Conservation (phyloP, 306 rosid species). For the Quercus suber region DNA sequence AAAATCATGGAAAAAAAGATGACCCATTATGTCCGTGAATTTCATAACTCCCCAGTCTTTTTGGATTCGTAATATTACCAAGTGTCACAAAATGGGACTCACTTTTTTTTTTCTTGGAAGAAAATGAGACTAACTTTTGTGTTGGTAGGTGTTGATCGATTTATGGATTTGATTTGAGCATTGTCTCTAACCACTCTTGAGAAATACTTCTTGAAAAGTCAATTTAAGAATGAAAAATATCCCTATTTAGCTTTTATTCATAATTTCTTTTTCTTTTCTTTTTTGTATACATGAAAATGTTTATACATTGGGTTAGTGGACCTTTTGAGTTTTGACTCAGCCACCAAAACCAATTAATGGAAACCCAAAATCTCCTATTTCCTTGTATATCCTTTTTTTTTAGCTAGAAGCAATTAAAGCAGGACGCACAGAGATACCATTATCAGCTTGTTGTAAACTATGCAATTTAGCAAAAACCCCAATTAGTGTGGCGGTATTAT, state of each 20-base stretch:
- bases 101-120: too few species aligned
- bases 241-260: not conserved
- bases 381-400: not conserved
- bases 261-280: not conserved
- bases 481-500: slow-evolving; percentile 67
- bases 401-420: slow-evolving; percentile 20
- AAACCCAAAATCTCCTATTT: not conserved
- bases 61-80: slow-evolving; percentile 1
- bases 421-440: not conserved
- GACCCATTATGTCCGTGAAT: slow-evolving; percentile 11
- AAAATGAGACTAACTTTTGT: not conserved
- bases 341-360: not conserved
- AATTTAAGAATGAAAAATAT: too few species aligned
- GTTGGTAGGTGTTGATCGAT: slow-evolving; percentile 8
- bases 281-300: not conserved
- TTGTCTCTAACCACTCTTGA: not conserved
- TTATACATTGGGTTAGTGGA: not conserved
- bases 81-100: not conserved
- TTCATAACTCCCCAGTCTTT: not conserved
- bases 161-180: not conserved
- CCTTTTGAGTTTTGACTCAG: not conserved
- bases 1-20: not conserved
- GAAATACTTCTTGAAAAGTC: not conserved
- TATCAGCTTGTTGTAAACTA: slow-evolving; percentile 3
- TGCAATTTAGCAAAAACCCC: slow-evolving; percentile 68